Percentiles rank a stretch among this genome's conserved stretches.
Conservation (phyloP, 2,329 filamentous ascomycete genomes). For the Amesomyces nigricolor region DNA sequence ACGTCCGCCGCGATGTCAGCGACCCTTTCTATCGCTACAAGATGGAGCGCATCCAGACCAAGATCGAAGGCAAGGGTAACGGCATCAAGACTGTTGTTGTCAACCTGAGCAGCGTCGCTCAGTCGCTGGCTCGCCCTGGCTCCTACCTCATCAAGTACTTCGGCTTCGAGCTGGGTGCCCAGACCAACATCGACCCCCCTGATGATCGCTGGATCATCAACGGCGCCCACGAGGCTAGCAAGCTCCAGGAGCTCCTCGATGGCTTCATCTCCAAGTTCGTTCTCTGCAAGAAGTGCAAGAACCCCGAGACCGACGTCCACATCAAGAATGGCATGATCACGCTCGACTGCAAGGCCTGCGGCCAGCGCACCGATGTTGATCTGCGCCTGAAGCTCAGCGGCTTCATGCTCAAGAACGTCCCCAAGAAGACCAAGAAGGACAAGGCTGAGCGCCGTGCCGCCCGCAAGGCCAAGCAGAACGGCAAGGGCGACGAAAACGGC, state of each 20-base stretch:
- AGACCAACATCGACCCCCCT: conserved; percentile 95
- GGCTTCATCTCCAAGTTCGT: conserved; percentile 99
- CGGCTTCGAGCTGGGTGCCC: conserved; percentile 95
- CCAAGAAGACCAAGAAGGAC: conserved; percentile 94
- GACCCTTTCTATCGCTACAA: conserved; percentile 99
- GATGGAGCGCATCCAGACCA: conserved; percentile 98
- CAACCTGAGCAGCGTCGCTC: conserved; percentile 90
- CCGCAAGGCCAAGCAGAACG: conserved; percentile 79
- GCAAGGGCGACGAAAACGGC: conserved; percentile 49
- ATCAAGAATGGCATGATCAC: conserved; percentile 91
- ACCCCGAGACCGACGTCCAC: conserved; percentile 92
- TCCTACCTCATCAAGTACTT: conserved; percentile 99
- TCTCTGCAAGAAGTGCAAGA: conserved; percentile 99
- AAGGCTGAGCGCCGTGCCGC: conserved; percentile 89
- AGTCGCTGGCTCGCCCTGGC: conserved; percentile 85
- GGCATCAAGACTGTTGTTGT: conserved; percentile 98
- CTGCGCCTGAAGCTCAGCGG: conserved; percentile 91
- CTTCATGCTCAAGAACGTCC: conserved; percentile 94
- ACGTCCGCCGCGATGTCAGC: conserved; percentile 95
- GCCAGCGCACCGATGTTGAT: conserved; percentile 86
- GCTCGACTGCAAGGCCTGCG: conserved; percentile 98
- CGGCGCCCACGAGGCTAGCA: conserved; percentile 87
- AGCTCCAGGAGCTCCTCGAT: conserved; percentile 96
- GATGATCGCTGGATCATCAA: conserved; percentile 99
- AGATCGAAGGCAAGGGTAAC: conserved; percentile 99